These are phyloP conservation scores for Monilinia aucupariae DNA, from an alignment of 2,329 filamentous ascomycete genomes.

Conservation along the genomic window DNA sequence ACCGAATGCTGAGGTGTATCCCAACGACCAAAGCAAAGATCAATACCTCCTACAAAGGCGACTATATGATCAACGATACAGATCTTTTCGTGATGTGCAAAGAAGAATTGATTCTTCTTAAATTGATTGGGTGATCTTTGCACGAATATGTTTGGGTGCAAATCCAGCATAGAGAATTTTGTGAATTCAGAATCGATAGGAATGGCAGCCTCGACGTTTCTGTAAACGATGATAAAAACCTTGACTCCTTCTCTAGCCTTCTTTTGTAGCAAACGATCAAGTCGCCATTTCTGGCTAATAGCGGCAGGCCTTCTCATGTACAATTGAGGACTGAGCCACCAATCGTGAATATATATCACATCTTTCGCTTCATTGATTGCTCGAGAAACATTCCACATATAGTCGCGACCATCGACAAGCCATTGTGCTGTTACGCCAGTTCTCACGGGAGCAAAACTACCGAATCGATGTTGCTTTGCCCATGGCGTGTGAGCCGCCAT, in stretches of 20 bases:
- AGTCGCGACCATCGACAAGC: constrained; percentile 93
- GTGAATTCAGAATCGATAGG: constrained; percentile 98
- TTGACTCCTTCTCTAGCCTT: constrained; percentile 96
- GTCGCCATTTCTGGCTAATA: constrained; percentile 96
- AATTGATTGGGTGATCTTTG: constrained; percentile 96
- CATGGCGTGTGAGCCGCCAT: constrained; percentile 82
- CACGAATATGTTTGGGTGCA: constrained; percentile 94
- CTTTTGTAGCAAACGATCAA: constrained; percentile 85
- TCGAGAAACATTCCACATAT: constrained; percentile 99
- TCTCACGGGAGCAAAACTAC: constrained; percentile 87
- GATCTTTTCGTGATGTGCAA: constrained; percentile 98
- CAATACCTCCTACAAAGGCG: constrained; percentile 91
- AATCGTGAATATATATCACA: constrained; percentile 98
- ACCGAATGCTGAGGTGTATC: constrained; percentile 90
- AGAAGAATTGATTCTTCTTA: constrained; percentile 99
- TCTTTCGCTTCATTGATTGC: constrained; percentile 96
- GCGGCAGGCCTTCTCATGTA: constrained; percentile 91
- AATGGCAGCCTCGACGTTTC: constrained; percentile 94
- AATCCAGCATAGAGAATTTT: constrained; percentile 89
- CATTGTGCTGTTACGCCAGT: constrained; percentile 86
- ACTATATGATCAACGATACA: constrained; percentile 94
- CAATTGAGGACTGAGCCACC: constrained; percentile 95
- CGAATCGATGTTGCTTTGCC: constrained; percentile 79
- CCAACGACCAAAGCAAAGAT: constrained; percentile 96
- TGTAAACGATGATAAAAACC: constrained; percentile 94